A percentile compares a stretch with the other conserved stretches of the same genome.
Conservation (phyloP, 2,329 filamentous ascomycete species). For the Leptodontidium sp. region DNA sequence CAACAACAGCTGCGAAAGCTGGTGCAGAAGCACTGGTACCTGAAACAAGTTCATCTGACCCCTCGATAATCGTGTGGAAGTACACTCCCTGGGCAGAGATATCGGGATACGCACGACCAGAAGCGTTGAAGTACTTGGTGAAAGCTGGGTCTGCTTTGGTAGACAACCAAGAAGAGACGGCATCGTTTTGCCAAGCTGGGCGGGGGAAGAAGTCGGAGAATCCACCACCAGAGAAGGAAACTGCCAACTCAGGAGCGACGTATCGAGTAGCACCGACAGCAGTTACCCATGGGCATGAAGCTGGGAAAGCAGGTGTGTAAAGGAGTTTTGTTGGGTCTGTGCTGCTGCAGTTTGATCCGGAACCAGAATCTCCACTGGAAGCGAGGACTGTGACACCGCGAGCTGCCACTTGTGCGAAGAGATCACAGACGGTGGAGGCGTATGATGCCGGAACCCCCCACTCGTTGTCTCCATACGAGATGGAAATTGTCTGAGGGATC, state of each 20-base stretch:
- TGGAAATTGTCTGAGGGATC: conserved; percentile 68
- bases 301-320: conserved; percentile 69
- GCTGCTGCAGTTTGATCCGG: conserved; percentile 57
- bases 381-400: conserved; percentile 69
- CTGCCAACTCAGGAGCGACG: conserved; percentile 36
- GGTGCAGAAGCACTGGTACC: conserved; percentile 61
- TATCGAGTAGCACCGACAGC: conserved; percentile 62
- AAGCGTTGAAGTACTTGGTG: conserved; percentile 52
- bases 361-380: conserved; percentile 63
- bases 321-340: conserved; percentile 62
- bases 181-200: conserved; percentile 55
- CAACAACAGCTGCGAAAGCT: conserved; percentile 63
- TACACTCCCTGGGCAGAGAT: conserved; percentile 60
- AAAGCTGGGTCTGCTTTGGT: conserved; percentile 50
- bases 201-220: conserved; percentile 59
- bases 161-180: conserved; percentile 51
- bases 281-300: conserved; percentile 72
- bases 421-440: conserved; percentile 65
- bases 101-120: conserved; percentile 61
- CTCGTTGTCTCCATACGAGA: conserved; percentile 73
- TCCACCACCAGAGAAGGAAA: conserved; percentile 53
- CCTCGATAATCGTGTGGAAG: conserved; percentile 49
- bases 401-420: conserved; percentile 68
- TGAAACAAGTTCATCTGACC: conserved; percentile 22
- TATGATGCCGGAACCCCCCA: conserved; percentile 68